Evolutionary conservation across 495 filamentous ascomycete genomes (phyloP).

Genomic region (Penicillium subrubescens): DNA sequence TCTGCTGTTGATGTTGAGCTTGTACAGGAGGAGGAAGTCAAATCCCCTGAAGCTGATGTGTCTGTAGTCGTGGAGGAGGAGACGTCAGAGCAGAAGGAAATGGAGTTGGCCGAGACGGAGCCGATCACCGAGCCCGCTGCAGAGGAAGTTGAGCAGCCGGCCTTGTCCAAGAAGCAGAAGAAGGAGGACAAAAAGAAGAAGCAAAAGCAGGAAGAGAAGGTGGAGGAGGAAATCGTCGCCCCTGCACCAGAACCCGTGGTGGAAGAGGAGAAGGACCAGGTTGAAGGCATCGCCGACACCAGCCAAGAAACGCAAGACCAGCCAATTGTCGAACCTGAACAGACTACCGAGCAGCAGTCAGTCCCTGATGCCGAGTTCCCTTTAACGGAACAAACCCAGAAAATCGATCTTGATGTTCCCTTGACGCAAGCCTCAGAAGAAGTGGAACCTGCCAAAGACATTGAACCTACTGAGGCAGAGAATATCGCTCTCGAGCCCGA

Average conservation of each 20-base stretch:
- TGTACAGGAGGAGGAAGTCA: slow-evolving; percentile 10
- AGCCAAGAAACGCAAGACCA: slow-evolving; percentile 1
- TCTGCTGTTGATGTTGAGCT: background rate
- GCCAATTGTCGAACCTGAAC: slow-evolving; percentile 8
- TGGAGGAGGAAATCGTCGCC: slow-evolving; percentile 4
- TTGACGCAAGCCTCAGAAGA: slow-evolving; percentile 1
- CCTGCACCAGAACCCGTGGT: background rate
- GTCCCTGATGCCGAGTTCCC: background rate
- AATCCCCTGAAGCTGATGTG: slow-evolving; percentile 3
- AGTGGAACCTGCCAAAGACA: slow-evolving; percentile 12
- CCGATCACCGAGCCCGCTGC: slow-evolving; percentile 6
- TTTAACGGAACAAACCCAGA: background rate
- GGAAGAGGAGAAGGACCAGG: slow-evolving; percentile 8
- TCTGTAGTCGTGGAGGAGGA: slow-evolving; percentile 7
- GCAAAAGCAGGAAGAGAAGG: slow-evolving; percentile 14
- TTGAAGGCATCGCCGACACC: background rate
- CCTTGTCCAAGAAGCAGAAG: slow-evolving; percentile 26
- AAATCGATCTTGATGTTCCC: background rate
- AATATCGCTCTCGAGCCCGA: slow-evolving; percentile 8
- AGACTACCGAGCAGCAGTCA: background rate
- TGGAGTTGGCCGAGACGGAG: slow-evolving; percentile 12
- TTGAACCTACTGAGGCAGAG: slow-evolving; percentile 6
- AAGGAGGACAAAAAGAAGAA: slow-evolving; percentile 30
- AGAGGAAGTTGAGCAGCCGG: slow-evolving; percentile 3
- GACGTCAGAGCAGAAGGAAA: slow-evolving; percentile 17